phyloP scores from a whole-genome alignment of 2,329 filamentous ascomycete species.

The Trichoderma sp. region DNA sequence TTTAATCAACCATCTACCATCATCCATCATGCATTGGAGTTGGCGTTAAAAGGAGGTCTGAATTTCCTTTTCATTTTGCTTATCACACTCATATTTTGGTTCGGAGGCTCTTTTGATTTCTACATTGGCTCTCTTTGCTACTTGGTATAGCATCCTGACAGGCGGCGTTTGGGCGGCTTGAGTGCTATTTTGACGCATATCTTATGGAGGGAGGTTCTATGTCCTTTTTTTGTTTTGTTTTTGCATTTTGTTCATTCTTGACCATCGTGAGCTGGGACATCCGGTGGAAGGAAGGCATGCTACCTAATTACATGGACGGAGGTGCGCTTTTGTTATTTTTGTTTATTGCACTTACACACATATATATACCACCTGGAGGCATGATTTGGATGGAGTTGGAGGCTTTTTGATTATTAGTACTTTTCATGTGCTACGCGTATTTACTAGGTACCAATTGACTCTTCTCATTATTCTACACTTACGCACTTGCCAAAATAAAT shows the following conservation, averaged over 20 bases:
- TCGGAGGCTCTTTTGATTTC: slow-evolving; percentile 22
- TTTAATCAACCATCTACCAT: not conserved
- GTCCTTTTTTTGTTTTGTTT: not conserved
- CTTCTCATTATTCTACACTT: not conserved
- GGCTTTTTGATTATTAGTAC: slow-evolving; percentile 6
- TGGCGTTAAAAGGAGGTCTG: slow-evolving; percentile 25
- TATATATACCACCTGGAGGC: slow-evolving; percentile 1
- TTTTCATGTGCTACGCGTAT: not conserved
- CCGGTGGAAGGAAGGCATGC: not conserved
- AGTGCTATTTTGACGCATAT: not conserved
- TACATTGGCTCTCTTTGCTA: slow-evolving; percentile 14
- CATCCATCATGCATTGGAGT: slow-evolving; percentile 30
- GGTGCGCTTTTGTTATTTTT: not conserved
- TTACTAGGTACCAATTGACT: slow-evolving; percentile 9
- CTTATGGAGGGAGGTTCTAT: not conserved
- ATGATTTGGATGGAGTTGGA: slow-evolving; percentile 13
- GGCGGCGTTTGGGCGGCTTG: slow-evolving; percentile 5
- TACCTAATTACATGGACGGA: not conserved
- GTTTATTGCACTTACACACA: not conserved
- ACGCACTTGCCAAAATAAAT: not conserved
- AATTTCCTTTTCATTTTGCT: not conserved
- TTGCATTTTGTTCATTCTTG: not conserved
- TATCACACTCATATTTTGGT: not conserved
- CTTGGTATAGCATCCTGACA: slow-evolving; percentile 2
- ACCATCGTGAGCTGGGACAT: slow-evolving; percentile 6